Evolutionary conservation across 345 rosid genomes (phyloP), one percentile per base, ranked within the genome.

Genomic region (Orychophragmus violaceus): DNA sequence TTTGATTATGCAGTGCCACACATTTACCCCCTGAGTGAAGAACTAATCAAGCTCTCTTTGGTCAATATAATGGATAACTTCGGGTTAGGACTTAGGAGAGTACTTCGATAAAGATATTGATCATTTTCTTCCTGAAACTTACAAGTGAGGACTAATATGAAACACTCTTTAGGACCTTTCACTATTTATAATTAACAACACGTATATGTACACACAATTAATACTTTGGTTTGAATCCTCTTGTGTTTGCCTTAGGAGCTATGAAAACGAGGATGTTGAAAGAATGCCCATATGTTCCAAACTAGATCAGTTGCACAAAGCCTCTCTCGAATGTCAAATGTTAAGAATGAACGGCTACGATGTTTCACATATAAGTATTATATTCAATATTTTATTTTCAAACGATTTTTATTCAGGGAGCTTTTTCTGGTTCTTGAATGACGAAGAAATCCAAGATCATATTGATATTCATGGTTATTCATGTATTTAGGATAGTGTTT

Each of bases 351-450:
- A 79, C 42, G 94, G 90, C 18, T 72, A 74, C 45, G 25, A 37
- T 7, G 75, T 85, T 49, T 82, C 76, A 3, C 87, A 39, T 39
- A 39, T 29, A 29, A n/a, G n/a, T 41, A 28, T 66, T 35, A 24
- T 36, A 51, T 16, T 51, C 8, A 27, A 27, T 25, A 1, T n/a
- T 37, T 36, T 65, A 14, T 23, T 39, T 27, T n/a, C 4, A 8
- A 27, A 30, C 3, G n/a, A 35, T 5, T 14, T 16, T 30, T 23
- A 17, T 61, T 44, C 80, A 83, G 90, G 80, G 53, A 77, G 37
- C 2, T 80, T 84, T 39, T 80, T 86, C 33, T 82, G 85, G 94
- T 87, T 87, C 73, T 55, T 85, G 55, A 61, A 42, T 28, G 69
- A 79, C 0, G 68, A 49, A 35, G 80, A 72, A 62, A 60, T 72